These are phyloP conservation scores for Metschnikowia cubensis DNA, from an alignment of 805 yeast species.

Conservation along the genomic window DNA sequence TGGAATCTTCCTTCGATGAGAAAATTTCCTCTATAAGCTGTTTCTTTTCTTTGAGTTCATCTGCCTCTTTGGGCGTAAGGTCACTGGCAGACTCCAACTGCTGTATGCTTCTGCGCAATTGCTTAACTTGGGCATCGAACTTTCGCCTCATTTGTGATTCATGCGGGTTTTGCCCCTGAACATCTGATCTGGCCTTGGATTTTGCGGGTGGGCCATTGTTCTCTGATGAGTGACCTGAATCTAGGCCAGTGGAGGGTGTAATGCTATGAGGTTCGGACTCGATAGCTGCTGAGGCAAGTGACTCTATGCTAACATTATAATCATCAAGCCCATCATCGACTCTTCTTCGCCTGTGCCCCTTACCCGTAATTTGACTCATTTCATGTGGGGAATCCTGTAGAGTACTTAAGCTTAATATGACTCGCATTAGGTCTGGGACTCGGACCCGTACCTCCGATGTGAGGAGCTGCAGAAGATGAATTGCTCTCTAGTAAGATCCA, in stretches of 20 bases:
- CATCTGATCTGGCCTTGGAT: background rate
- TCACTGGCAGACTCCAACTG: background rate
- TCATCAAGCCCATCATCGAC: slow-evolving; percentile 2
- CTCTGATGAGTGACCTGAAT: background rate
- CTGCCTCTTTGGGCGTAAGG: slow-evolving; percentile 14
- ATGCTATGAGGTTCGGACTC: background rate
- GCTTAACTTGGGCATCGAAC: slow-evolving; percentile 7
- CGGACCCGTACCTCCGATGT: slow-evolving; percentile 3
- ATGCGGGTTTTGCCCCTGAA: background rate
- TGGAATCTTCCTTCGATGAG: background rate
- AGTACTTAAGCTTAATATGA: too few species aligned
- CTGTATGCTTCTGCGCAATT: slow-evolving; percentile 3
- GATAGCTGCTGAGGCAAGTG: background rate
- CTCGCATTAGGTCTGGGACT: background rate
- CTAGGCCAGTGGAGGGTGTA: background rate
- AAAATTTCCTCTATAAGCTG: slow-evolving; percentile 7
- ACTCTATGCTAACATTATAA: background rate
- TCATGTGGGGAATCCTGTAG: too few species aligned
- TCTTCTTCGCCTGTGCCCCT: slow-evolving; percentile 6
- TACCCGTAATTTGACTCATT: slow-evolving; percentile 6
- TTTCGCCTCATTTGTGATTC: background rate
- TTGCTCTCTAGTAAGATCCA: too few species aligned
- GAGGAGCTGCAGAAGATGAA: background rate
- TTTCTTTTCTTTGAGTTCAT: slow-evolving; percentile 10
- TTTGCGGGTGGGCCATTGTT: background rate